These are phyloP conservation scores for Mycocentrospora acerina DNA, from an alignment of 2,329 filamentous ascomycete species.

Conservation along the genomic window DNA sequence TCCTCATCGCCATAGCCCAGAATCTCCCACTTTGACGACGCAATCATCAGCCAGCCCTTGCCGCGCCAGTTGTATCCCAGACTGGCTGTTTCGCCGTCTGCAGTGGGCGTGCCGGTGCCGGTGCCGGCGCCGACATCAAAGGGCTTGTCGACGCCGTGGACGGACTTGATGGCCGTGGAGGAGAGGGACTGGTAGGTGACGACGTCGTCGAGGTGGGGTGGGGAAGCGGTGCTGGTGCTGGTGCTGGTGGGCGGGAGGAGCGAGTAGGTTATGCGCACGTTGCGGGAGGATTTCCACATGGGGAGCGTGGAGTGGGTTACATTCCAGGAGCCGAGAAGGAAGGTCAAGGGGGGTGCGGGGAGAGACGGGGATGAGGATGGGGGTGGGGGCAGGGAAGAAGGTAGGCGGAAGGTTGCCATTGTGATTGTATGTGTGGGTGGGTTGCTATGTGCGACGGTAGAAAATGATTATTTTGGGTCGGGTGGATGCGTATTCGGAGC, in stretches of 20 bases:
- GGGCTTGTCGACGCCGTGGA: constrained; percentile 65
- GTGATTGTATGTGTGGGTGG: too few relatives aligned
- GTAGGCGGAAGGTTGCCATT: constrained; percentile 29
- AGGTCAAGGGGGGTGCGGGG: constrained; percentile 40
- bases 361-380: constrained; percentile 15
- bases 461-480: too few relatives aligned
- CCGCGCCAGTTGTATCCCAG: constrained; percentile 67
- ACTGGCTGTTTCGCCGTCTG: constrained; percentile 50
- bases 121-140: constrained; percentile 23
- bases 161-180: constrained; percentile 56
- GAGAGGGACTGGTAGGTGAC: constrained; percentile 67
- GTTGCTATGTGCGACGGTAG: too few relatives aligned
- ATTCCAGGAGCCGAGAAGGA: constrained; percentile 38
- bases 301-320: constrained; percentile 44
- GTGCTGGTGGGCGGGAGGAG: constrained; percentile 28
- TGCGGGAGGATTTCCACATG: constrained; percentile 80
- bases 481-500: too few relatives aligned
- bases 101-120: not conserved
- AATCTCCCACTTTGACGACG: constrained; percentile 77
- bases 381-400: constrained; percentile 23
- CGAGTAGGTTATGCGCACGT: constrained; percentile 77
- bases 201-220: constrained; percentile 63
- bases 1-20: constrained; percentile 69
- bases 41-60: constrained; percentile 71
- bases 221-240: constrained; percentile 4